Evolutionary conservation across 345 rosid genomes (phyloP).

Genomic region (Boechera divaricarpa): DNA sequence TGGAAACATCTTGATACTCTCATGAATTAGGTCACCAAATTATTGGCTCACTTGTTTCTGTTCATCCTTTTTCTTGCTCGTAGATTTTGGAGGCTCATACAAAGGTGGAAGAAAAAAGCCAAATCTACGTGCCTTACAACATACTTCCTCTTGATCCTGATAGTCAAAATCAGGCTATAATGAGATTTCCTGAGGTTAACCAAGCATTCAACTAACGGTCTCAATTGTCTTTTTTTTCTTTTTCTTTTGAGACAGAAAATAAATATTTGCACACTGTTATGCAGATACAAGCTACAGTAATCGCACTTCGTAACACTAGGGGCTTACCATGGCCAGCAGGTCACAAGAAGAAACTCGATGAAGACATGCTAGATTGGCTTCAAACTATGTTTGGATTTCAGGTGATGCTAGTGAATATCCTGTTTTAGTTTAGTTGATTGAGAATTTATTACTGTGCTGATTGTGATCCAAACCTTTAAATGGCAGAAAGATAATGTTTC

Average conservation of each 20-base stretch:
- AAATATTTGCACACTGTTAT: background rate
- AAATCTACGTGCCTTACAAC: constrained; percentile 65
- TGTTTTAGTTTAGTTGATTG: constrained; percentile 10
- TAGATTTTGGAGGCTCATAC: constrained; percentile 70
- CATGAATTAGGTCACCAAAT: background rate
- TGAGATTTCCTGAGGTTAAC: constrained; percentile 64
- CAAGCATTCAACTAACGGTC: background rate
- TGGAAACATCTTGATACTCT: constrained; percentile 25
- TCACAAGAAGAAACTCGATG: constrained; percentile 52
- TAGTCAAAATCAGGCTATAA: constrained; percentile 68
- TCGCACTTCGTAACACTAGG: constrained; percentile 55
- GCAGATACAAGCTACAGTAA: constrained; percentile 54
- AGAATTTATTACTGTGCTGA: constrained; percentile 3
- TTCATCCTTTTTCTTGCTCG: constrained; percentile 35
- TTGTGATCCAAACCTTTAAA: constrained; percentile 15
- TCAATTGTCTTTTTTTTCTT: background rate
- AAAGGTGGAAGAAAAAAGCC: constrained; percentile 67
- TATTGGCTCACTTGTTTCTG: constrained; percentile 29
- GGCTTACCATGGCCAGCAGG: constrained; percentile 58
- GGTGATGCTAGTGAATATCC: constrained; percentile 43
- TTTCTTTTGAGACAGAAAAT: constrained; percentile 2
- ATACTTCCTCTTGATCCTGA: constrained; percentile 79
- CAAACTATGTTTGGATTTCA: constrained; percentile 71
- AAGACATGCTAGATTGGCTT: constrained; percentile 73
- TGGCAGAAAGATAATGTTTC: constrained; percentile 62